Evolutionary conservation across 1,139 yeast species (phyloP).

Genomic region (Hemisphaericaspora xylofermentans): DNA sequence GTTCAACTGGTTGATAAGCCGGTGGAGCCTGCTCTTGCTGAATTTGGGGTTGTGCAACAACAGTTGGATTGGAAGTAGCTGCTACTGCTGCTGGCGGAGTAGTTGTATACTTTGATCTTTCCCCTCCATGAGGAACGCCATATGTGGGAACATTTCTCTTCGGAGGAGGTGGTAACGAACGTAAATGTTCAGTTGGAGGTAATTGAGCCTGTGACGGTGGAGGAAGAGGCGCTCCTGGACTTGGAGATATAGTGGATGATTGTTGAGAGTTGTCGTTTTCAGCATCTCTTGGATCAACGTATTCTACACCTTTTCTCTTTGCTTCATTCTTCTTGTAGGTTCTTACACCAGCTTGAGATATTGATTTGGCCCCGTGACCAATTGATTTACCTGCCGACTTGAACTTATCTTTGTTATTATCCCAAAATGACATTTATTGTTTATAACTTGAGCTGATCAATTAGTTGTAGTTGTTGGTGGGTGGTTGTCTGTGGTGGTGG

Average conservation of each 20-base stretch:
- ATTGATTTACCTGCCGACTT: slow-evolving; percentile 50
- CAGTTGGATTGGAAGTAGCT: slow-evolving; percentile 1
- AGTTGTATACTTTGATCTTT: slow-evolving; percentile 9
- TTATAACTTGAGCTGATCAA: no score
- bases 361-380: slow-evolving; percentile 48
- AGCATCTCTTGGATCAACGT: slow-evolving; percentile 15
- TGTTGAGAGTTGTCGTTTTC: no score
- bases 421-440: slow-evolving; percentile 47
- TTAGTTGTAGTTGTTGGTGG: no score
- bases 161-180: slow-evolving; percentile 40
- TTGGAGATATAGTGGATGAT: slow-evolving; percentile 4
- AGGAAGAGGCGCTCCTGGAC: slow-evolving; percentile 4
- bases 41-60: slow-evolving; percentile 1
- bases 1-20: slow-evolving; percentile 7
- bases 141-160: slow-evolving; percentile 28
- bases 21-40: slow-evolving; percentile 10
- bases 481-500: no score
- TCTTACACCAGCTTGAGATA: slow-evolving; percentile 48
- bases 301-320: slow-evolving; percentile 21
- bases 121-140: slow-evolving; percentile 13
- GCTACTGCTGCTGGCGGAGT: slow-evolving; percentile 9
- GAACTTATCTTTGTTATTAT: slow-evolving; percentile 49
- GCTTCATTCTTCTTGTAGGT: slow-evolving; percentile 47
- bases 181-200: slow-evolving; percentile 23
- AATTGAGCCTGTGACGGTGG: slow-evolving; percentile 13